Evolutionary conservation across 2,329 filamentous ascomycete genomes (phyloP).

Genomic region (Monosporascus ibericus): DNA sequence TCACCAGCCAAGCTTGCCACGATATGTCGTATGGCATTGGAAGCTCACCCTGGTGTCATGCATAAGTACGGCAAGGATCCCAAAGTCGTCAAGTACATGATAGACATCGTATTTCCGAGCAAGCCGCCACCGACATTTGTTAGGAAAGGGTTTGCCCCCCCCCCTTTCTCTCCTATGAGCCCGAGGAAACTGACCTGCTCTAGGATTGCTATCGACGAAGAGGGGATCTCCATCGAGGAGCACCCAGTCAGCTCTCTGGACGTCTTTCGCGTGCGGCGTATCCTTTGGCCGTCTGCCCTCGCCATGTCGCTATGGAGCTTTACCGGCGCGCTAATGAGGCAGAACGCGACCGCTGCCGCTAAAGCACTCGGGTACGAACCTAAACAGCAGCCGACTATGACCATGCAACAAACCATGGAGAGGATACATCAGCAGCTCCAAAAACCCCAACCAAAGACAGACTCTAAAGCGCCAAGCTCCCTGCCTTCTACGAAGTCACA

Average conservation of each 20-base stretch:
- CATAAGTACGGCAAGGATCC: constrained; percentile 41
- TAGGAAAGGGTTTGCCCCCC: constrained; percentile 48
- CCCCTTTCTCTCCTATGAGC: not conserved
- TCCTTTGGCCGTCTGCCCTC: constrained; percentile 48
- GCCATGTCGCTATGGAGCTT: constrained; percentile 47
- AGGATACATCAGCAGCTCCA: constrained; percentile 20
- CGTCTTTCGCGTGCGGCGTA: constrained; percentile 39
- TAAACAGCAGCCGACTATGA: constrained; percentile 10
- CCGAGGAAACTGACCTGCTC: constrained; percentile 6
- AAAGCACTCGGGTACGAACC: constrained; percentile 39
- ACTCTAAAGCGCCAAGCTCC: constrained; percentile 6
- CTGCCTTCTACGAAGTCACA: constrained; percentile 10
- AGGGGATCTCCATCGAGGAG: constrained; percentile 43
- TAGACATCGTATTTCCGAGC: constrained; percentile 55
- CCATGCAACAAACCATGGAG: constrained; percentile 26
- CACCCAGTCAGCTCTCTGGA: constrained; percentile 41
- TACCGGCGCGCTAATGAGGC: constrained; percentile 38
- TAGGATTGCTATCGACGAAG: constrained; percentile 42
- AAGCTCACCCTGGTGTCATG: constrained; percentile 36
- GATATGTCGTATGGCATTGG: constrained; percentile 35
- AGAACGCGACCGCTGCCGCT: constrained; percentile 37
- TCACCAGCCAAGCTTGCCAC: constrained; percentile 38
- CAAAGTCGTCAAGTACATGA: constrained; percentile 47
- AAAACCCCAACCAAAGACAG: constrained; percentile 12
- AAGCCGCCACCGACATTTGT: constrained; percentile 54